Conservation (phyloP, 2,329 filamentous ascomycete species). For the Pestalotiopsis sp. region DNA sequence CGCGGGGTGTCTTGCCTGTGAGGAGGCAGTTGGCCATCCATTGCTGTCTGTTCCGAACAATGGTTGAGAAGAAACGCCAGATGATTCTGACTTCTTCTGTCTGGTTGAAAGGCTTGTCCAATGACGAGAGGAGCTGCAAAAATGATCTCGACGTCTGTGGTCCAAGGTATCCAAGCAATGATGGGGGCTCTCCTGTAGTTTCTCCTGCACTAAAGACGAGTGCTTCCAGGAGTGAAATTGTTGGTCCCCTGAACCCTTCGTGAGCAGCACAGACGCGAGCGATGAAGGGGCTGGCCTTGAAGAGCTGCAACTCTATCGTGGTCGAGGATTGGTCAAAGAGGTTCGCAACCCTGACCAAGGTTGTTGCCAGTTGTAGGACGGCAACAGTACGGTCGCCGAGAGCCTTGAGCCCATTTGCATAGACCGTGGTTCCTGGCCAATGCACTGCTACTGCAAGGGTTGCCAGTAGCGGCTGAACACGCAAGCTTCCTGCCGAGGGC, state of each 20-base stretch:
- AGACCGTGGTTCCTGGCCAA: conserved; percentile 63
- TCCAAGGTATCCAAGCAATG: conserved; percentile 87
- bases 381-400: conserved; percentile 65
- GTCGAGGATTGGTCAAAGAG: conserved; percentile 64
- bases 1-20: conserved; percentile 82
- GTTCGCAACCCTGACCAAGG: conserved; percentile 70
- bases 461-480: conserved; percentile 76
- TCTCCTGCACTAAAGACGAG: conserved; percentile 72
- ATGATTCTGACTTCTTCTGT: conserved; percentile 66
- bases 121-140: conserved; percentile 72
- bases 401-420: conserved; percentile 54
- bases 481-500: conserved; percentile 67
- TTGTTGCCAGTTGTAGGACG: conserved; percentile 68
- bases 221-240: conserved; percentile 71
- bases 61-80: conserved; percentile 85
- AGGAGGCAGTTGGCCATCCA: conserved; percentile 95
- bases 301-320: conserved; percentile 75
- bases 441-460: conserved; percentile 67
- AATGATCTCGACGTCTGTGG: conserved; percentile 83
- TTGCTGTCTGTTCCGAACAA: conserved; percentile 88
- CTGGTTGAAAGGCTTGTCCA: conserved; percentile 76
- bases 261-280: conserved; percentile 75
- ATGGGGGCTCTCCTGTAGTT: conserved; percentile 77
- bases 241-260: conserved; percentile 65
- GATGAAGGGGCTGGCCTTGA: conserved; percentile 77